Percentiles rank a stretch among this genome's conserved stretches.
Evolutionary conservation across 345 rosid genomes (phyloP).

Genomic region (Aquilaria sinensis): DNA sequence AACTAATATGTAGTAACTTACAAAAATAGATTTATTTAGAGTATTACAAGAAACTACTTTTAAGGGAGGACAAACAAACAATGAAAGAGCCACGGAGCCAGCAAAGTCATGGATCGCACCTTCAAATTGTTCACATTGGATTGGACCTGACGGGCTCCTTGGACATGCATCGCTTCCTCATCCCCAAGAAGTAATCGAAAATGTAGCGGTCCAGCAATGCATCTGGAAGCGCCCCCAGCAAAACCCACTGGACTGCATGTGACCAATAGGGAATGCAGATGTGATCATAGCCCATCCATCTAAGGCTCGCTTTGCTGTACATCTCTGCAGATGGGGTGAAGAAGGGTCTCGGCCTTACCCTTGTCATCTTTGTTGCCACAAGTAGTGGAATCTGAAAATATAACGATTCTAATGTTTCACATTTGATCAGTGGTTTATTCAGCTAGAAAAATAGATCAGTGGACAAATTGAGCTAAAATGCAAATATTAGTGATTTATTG

Average conservation of each 20-base stretch:
- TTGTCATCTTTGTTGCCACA: slow-evolving; percentile 37
- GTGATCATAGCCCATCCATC: slow-evolving; percentile 39
- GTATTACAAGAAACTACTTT: not conserved
- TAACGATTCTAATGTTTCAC: too few species aligned
- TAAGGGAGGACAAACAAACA: too few species aligned
- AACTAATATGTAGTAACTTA: not conserved
- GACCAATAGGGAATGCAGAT: slow-evolving; percentile 30
- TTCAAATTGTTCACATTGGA: not conserved
- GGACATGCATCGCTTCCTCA: slow-evolving; percentile 10
- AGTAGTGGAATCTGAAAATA: slow-evolving; percentile 29
- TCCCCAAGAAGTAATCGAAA: slow-evolving; percentile 5
- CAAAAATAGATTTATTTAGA: not conserved
- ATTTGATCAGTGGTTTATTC: too few species aligned
- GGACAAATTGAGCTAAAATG: too few species aligned
- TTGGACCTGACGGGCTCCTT: not conserved
- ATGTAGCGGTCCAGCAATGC: slow-evolving; percentile 7
- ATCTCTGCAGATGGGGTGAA: slow-evolving; percentile 27
- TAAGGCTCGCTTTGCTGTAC: slow-evolving; percentile 31
- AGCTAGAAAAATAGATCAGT: too few species aligned
- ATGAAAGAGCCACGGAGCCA: too few species aligned
- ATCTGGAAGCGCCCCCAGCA: slow-evolving; percentile 17
- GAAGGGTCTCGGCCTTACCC: slow-evolving; percentile 14
- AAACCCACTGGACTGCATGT: slow-evolving; percentile 29
- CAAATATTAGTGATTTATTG: too few species aligned
- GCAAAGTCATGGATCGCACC: not conserved